Evolutionary conservation across 768 basidiomycete species (phyloP), one percentile per base, ranked within the genome.

Genomic region (Ephemerocybe angulata): DNA sequence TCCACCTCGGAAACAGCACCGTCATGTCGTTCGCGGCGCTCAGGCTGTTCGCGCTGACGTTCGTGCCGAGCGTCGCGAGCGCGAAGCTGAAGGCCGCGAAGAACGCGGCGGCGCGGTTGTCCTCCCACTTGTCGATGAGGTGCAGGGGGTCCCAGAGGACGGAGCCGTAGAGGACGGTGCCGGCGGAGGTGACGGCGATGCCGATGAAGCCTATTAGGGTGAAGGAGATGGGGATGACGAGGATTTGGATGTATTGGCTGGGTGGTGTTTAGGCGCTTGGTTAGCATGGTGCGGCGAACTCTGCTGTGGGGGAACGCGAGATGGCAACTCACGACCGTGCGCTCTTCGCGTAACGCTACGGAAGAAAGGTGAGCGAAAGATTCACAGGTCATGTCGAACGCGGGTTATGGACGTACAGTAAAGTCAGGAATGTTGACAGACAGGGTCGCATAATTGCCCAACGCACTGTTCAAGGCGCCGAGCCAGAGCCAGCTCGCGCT

Each of bases 341-440:
- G 56, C 76, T 78, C 62, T 81, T 86, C 0, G 90, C 87, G 68
- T 93, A 93, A 63, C 91, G 81, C 77, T 86, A 29, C n/a, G n/a
- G 42, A 30, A 3, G 30, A 25, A 38, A n/a, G 24, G 28, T 50
- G 50, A 35, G 31, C 35, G 35, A 19, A n/a, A 48, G 24, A 57
- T 12, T 44, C 3, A 38, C 25, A 15, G n/a, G 44, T 38, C 24
- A 33, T 29, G 42, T 12, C 8, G 53, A 49, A 17, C 13, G 13
- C 11, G 5, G 27, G 7, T 28, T 40, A 49, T 28, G 19, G 10
- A 57, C 67, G 41, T 53, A 71, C 67, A 38, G 91, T 91, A 63
- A 95, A 92, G 69, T 95, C 93, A 1, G 91, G 86, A 55, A 92
- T 90, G 62, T 92, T 92, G 59, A 89, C 85, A 0, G 85, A 78